phyloP scores from a whole-genome alignment of 2,329 filamentous ascomycete genomes.

The Claviceps quebecensis region DNA sequence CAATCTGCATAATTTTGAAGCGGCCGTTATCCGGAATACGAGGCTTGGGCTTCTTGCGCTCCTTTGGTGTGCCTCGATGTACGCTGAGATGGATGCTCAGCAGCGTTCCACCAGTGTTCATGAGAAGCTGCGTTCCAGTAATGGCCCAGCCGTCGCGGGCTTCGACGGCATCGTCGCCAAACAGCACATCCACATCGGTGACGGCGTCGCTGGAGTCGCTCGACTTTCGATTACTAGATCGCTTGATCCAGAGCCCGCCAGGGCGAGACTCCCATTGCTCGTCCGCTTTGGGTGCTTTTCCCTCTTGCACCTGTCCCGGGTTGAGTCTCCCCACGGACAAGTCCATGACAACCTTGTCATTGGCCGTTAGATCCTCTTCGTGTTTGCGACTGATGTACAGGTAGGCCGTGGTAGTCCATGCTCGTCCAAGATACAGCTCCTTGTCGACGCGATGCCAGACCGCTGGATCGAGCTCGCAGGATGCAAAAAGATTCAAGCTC shows the following conservation, averaged over 20 bases:
- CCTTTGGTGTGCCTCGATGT: constrained; percentile 53
- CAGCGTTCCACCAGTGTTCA: constrained; percentile 47
- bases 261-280: constrained; percentile 67
- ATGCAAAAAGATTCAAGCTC: constrained; percentile 57
- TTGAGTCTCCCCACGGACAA: constrained; percentile 60
- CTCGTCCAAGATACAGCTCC: constrained; percentile 66
- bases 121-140: constrained; percentile 56
- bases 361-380: constrained; percentile 63
- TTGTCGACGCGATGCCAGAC: constrained; percentile 78
- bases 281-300: constrained; percentile 20
- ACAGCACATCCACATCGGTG: constrained; percentile 74
- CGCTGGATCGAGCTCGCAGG: constrained; percentile 57
- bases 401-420: constrained; percentile 65
- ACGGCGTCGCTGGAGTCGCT: constrained; percentile 63
- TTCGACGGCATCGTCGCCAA: constrained; percentile 83
- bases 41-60: constrained; percentile 54
- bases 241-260: constrained; percentile 69
- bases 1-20: constrained; percentile 94
- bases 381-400: constrained; percentile 71
- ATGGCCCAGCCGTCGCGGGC: constrained; percentile 76
- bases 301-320: constrained; percentile 29
- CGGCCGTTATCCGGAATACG: constrained; percentile 77
- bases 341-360: constrained; percentile 70
- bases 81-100: constrained; percentile 66
- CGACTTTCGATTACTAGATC: constrained; percentile 55